Evolutionary conservation across 2,329 filamentous ascomycete genomes (phyloP), one percentile per base, ranked within the genome.

Genomic region (Fusarium udum): DNA sequence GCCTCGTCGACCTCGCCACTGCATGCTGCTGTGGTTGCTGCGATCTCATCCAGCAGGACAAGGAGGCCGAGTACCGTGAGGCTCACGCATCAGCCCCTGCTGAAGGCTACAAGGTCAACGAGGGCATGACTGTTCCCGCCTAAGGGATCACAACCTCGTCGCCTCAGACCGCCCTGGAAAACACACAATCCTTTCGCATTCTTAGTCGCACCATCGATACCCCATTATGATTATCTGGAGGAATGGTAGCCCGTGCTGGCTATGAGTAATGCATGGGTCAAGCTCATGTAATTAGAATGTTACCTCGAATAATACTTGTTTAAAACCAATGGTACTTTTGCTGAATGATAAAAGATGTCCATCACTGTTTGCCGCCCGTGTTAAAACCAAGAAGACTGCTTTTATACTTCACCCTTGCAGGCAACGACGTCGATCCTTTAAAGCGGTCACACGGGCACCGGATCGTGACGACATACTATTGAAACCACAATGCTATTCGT

Each of bases 21-120:
- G 79, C 85, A 5, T 86, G 81, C 80, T 87, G 85, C 80, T 87
- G 85, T 72, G 80, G 79, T 28, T 81, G 82, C 78, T 87, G 85
- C 78, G 79, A 80, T 51, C 76, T 87, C 31, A 80, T 84, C 58
- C 85, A 87, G 83, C 77, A 82, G 68, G 85, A 87, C 43, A 87
- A 87, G 83, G 85, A 87, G 79, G 80, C 81, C 6, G 79, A 78
- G 56, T 74, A 82, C 66, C 83, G 81, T 20, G 83, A 83, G 73
- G 60, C 74, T 20, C 71, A 76, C 42, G 34, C 40, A 16, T 43
- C 58, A 20, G 58, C 59, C 12, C 48, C 57, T 14, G 43, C 59
- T 4, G 61, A 77, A 48, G 76, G 72, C 32, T 78, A 78, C 43
- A 78, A 76, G 62, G 26, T 64, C 51, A 75, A 72, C 24, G 76